Base-by-base conservation (phyloP, 2,329 filamentous ascomycete genomes). In the Phyllachora maydis region DNA sequence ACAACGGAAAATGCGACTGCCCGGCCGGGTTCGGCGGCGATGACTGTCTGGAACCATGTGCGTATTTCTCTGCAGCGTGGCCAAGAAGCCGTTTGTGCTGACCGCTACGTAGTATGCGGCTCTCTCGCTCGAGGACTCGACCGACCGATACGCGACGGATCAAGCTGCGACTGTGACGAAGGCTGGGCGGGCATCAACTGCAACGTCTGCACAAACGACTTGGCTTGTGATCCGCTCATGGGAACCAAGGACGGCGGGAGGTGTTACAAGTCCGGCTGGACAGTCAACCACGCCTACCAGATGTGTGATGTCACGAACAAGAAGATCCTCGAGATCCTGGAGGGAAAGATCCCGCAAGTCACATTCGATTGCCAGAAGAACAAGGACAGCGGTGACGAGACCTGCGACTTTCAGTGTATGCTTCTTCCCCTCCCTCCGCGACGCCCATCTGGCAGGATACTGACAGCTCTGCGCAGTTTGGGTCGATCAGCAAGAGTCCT, bases 161-260 rank as follows among this genome's bases (percentile, higher is more conserved):
- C 69, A 28, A 54, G 58, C 19, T 98, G 88, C 50, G 55, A 81
- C 19, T 98, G 88, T 47, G 75, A 83, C 41, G 77, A 91, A 18
- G 88, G 88, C 26, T 98, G 88, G 88, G 66, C 66, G 19, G 88
- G 88, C 32, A 85, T 98, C 52, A 98, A 98, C 56, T 98, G 88
- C 65, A 98, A 88, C 39, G 79, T 98, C 27, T 98, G 88, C 50
- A 70, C 74, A 30, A 68, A 70, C 4, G 62, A 95, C 43, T 56
- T 74, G 35, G 83, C 77, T 10, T 98, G 88, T 41, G 68, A 88
- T 43, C 71, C 78, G 16, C 56, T 98, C 48, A 91, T 91, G 71
- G 78, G 79, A 4, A 69, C 73, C 9, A 65, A 65, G 4, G 65
- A 79, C 30, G 81, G 73, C 21, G 88, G 82, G 16, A 71, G 92